A percentile compares a stretch with the other conserved stretches of the same genome.
phyloP scores from a whole-genome alignment of 2,329 filamentous ascomycete genomes.

The Hansfordia pulvinata region DNA sequence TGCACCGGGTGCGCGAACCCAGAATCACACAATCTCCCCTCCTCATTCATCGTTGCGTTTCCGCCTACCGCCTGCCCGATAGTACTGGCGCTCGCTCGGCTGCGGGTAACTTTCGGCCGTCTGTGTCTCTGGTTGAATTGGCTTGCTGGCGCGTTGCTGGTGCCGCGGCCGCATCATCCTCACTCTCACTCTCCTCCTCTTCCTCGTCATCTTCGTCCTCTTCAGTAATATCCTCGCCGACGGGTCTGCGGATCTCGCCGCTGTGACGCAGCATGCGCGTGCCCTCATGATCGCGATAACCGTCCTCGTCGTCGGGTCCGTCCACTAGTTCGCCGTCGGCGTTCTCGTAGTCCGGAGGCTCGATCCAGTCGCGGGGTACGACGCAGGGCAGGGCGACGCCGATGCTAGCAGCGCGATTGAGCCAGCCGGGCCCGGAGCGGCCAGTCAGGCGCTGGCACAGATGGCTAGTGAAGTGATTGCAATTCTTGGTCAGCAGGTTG shows the following conservation, averaged over 20 bases:
- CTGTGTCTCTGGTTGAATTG: too few relatives aligned
- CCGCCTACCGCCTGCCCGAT: too few relatives aligned
- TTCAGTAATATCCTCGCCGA: constrained; percentile 9
- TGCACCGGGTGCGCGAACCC: too few relatives aligned
- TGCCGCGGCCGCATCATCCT: constrained; percentile 8
- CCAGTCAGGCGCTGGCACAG: constrained; percentile 63
- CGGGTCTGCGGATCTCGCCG: too few relatives aligned
- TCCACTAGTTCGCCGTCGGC: constrained; percentile 58
- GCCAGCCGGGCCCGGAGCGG: constrained; percentile 55
- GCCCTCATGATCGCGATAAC: constrained; percentile 28
- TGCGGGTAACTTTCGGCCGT: too few relatives aligned
- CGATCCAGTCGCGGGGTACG: constrained; percentile 71
- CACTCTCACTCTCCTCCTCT: constrained; percentile 7
- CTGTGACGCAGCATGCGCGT: constrained; percentile 41
- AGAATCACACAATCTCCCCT: too few relatives aligned
- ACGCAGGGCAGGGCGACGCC: constrained; percentile 71
- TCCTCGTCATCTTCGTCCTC: constrained; percentile 11
- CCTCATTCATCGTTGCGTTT: too few relatives aligned
- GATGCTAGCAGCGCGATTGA: constrained; percentile 76
- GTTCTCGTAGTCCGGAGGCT: constrained; percentile 62
- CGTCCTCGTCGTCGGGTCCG: constrained; percentile 32
- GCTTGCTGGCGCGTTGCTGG: background rate
- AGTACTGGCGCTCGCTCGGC: too few relatives aligned
- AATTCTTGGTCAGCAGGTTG: constrained; percentile 73
- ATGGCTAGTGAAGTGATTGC: constrained; percentile 77